Conservation (phyloP, 2,329 filamentous ascomycete genomes). For the Akanthomyces lecanii region DNA sequence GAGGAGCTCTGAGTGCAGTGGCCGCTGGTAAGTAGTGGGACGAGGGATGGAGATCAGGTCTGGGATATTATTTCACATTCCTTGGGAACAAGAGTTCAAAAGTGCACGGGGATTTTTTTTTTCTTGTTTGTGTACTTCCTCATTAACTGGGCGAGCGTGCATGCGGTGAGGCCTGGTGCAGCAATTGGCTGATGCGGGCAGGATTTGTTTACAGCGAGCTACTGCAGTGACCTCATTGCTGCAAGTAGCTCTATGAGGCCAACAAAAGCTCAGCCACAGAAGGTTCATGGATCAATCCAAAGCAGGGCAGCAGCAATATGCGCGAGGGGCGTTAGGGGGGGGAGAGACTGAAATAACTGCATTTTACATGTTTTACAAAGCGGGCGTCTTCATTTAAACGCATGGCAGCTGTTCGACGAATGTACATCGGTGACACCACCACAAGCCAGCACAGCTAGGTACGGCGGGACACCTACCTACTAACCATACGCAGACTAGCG, state of each 20-base stretch:
- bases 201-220: not conserved
- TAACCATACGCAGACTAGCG: not conserved
- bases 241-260: not conserved
- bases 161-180: not conserved
- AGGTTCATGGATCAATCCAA: not conserved
- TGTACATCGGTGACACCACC: not conserved
- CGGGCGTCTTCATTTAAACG: not conserved
- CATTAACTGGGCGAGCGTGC: not conserved
- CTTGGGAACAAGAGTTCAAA: not conserved
- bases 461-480: not conserved
- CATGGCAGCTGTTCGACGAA: not conserved
- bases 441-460: not conserved
- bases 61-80: slow-evolving; percentile 2
- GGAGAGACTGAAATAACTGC: not conserved
- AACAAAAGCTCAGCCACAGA: not conserved
- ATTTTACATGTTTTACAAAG: not conserved
- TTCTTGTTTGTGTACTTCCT: not conserved
- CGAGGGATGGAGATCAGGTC: not conserved
- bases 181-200: not conserved
- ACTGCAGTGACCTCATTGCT: slow-evolving; percentile 8
- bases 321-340: no score
- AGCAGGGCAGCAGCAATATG: not conserved
- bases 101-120: not conserved
- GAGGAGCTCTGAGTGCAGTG: not conserved
- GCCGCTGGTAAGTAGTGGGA: not conserved